Evolutionary conservation across 169 alveolate genomes (phyloP).

Genomic region (Eimeria praecox): DNA sequence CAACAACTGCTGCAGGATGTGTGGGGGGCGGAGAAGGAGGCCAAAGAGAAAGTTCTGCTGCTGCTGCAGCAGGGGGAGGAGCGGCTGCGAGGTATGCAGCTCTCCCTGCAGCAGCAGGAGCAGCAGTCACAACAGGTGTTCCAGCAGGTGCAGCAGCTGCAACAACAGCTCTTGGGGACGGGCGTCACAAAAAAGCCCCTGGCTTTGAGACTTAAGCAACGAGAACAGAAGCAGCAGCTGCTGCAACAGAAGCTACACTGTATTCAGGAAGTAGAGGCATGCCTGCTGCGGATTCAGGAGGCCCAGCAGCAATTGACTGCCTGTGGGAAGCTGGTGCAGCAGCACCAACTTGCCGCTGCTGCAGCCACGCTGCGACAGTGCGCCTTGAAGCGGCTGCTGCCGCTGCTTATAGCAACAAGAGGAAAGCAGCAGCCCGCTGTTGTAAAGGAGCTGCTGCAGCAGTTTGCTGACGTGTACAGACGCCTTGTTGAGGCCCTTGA

Average conservation of each 20-base stretch:
- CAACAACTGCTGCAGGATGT: slow-evolving; percentile 51
- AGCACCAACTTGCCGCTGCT: slow-evolving; percentile 21
- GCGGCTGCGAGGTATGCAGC: slow-evolving; percentile 31
- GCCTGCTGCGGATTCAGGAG: slow-evolving; percentile 19
- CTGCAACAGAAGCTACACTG: slow-evolving; percentile 7
- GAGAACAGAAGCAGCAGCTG: slow-evolving; percentile 30
- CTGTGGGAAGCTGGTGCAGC: neutral
- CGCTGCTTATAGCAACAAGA: neutral
- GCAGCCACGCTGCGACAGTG: neutral
- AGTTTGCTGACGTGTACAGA: slow-evolving; percentile 30
- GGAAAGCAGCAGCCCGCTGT: slow-evolving; percentile 28
- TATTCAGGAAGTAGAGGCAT: slow-evolving; percentile 17
- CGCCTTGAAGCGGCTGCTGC: slow-evolving; percentile 20
- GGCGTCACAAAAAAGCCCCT: neutral
- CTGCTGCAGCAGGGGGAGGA: slow-evolving; percentile 50
- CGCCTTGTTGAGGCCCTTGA: slow-evolving; percentile 39
- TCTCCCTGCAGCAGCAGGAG: slow-evolving; percentile 52
- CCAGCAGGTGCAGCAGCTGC: slow-evolving; percentile 7
- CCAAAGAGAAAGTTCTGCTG: slow-evolving; percentile 15
- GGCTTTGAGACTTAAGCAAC: slow-evolving; percentile 20
- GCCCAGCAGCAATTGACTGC: slow-evolving; percentile 11
- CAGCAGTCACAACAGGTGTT: slow-evolving; percentile 17
- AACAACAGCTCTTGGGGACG: slow-evolving; percentile 1
- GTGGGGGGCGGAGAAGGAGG: slow-evolving; percentile 46
- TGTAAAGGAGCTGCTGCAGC: slow-evolving; percentile 30